Conservation (phyloP, 345 rosid genomes). For the Acer campestre region DNA sequence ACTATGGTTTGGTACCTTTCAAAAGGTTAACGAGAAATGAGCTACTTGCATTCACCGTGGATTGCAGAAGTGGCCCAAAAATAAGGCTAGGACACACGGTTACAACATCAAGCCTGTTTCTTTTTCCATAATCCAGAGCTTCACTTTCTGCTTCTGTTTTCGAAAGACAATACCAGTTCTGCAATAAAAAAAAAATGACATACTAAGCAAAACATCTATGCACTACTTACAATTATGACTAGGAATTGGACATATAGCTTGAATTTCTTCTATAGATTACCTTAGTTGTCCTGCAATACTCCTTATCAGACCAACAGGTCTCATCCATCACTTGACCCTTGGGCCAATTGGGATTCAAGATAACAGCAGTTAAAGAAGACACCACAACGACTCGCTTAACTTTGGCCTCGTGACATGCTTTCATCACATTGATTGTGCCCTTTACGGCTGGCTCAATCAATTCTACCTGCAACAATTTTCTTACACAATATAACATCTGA, state of each 20-base stretch:
- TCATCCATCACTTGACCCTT: constrained; percentile 51
- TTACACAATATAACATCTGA: too few species aligned
- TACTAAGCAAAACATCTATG: too few species aligned
- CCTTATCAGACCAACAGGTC: constrained; percentile 65
- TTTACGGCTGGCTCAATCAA: constrained; percentile 66
- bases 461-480: constrained; percentile 37
- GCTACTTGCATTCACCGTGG: constrained; percentile 57
- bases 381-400: constrained; percentile 67
- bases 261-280: constrained; percentile 20
- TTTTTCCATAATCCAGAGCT: constrained; percentile 64
- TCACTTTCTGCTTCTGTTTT: constrained; percentile 75
- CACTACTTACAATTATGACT: too few species aligned
- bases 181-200: neutral
- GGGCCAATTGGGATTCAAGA: constrained; percentile 61
- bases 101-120: constrained; percentile 55
- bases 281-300: constrained; percentile 48
- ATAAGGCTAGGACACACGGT: constrained; percentile 55
- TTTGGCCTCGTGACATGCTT: constrained; percentile 57
- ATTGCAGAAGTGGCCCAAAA: constrained; percentile 60
- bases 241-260: too few species aligned
- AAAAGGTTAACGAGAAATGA: constrained; percentile 46
- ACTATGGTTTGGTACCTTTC: constrained; percentile 42
- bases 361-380: constrained; percentile 54
- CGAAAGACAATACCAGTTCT: constrained; percentile 75
- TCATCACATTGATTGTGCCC: constrained; percentile 69